These are phyloP conservation scores for Xylaria grammica DNA, from an alignment of 495 filamentous ascomycete species.

Conservation along the genomic window DNA sequence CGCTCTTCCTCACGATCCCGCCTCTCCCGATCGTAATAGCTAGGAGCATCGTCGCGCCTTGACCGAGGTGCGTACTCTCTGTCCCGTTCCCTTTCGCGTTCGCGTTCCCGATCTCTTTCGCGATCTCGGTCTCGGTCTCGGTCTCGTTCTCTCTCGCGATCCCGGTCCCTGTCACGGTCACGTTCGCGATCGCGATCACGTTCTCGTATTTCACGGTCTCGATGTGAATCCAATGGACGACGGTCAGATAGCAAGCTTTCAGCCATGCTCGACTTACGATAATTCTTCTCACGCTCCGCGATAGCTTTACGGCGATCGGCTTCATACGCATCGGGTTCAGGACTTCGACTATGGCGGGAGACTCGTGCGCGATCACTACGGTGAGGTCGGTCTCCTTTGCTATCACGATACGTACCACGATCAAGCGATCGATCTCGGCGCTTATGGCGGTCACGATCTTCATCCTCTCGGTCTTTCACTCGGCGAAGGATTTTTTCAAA, in stretches of 20 bases:
- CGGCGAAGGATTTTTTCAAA: slow-evolving; percentile 95
- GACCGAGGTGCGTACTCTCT: slow-evolving; percentile 36
- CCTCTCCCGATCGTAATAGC: slow-evolving; percentile 69
- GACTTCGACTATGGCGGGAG: slow-evolving; percentile 70
- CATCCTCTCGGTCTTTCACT: slow-evolving; percentile 88
- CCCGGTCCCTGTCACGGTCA: slow-evolving; percentile 51
- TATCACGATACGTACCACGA: slow-evolving; percentile 63
- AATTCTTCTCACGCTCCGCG: slow-evolving; percentile 84
- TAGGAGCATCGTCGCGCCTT: slow-evolving; percentile 52
- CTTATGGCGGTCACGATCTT: slow-evolving; percentile 76
- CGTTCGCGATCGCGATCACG: slow-evolving; percentile 51
- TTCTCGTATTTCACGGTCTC: slow-evolving; percentile 61
- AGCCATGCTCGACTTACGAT: slow-evolving; percentile 75
- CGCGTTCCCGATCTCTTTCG: slow-evolving; percentile 50
- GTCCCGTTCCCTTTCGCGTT: slow-evolving; percentile 53
- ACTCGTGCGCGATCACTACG: slow-evolving; percentile 59
- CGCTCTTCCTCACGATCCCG: slow-evolving; percentile 84
- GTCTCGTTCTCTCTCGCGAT: slow-evolving; percentile 49
- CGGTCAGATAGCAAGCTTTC: slow-evolving; percentile 63
- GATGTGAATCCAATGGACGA: slow-evolving; percentile 44
- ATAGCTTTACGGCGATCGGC: slow-evolving; percentile 85
- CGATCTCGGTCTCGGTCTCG: slow-evolving; percentile 57
- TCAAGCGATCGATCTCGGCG: slow-evolving; percentile 66
- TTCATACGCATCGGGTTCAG: slow-evolving; percentile 86
- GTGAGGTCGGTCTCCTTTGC: slow-evolving; percentile 64